Percentiles rank a stretch among this genome's conserved stretches.
phyloP scores from a whole-genome alignment of 108 stramenopile genomes.

The Discostella stelligeroides region DNA sequence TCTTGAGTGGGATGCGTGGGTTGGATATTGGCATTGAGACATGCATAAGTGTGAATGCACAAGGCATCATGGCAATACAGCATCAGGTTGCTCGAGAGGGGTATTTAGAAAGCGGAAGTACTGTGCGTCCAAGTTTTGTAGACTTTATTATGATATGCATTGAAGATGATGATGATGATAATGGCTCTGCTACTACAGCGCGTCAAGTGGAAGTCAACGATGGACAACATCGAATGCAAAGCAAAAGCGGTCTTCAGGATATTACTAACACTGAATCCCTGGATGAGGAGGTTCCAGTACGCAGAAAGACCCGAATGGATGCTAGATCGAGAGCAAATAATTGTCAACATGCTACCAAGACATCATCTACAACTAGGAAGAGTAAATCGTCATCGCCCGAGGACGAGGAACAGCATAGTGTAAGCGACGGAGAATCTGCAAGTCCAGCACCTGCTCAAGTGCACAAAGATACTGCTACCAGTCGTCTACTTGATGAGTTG shows the following conservation, averaged over 20 bases:
- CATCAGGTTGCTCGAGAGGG: slow-evolving; percentile 58
- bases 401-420: background rate
- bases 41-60: slow-evolving; percentile 67
- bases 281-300: background rate
- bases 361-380: background rate
- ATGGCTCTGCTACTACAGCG: background rate
- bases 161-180: slow-evolving; percentile 50
- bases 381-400: slow-evolving; percentile 10
- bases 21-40: slow-evolving; percentile 70
- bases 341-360: background rate
- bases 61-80: slow-evolving; percentile 80
- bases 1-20: slow-evolving; percentile 62
- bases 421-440: slow-evolving; percentile 6
- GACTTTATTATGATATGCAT: slow-evolving; percentile 71
- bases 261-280: slow-evolving; percentile 18
- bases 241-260: slow-evolving; percentile 9
- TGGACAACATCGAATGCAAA: slow-evolving; percentile 7
- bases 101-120: slow-evolving; percentile 15
- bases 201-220: background rate
- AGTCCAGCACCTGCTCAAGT: slow-evolving; percentile 2
- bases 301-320: background rate
- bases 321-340: background rate
- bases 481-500: slow-evolving; percentile 38
- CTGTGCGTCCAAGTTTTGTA: slow-evolving; percentile 59
- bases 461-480: slow-evolving; percentile 12